Percentiles rank a stretch among this genome's conserved stretches.
Conservation (phyloP, 208 protist species). For the Trypanosoma platydactyli region DNA sequence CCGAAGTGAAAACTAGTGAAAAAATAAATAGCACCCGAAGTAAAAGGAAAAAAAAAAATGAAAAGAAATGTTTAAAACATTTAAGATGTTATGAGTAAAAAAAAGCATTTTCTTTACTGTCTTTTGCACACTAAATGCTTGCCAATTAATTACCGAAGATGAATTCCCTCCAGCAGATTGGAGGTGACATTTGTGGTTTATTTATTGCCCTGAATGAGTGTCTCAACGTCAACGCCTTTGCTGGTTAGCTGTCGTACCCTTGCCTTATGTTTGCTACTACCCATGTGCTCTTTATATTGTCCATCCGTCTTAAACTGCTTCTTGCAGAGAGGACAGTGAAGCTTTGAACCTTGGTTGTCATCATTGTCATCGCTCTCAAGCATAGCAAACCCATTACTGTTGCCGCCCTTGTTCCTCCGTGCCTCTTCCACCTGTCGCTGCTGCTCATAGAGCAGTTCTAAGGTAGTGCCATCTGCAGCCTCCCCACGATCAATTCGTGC, state of each 20-base stretch:
- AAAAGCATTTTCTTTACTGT: constrained; percentile 3
- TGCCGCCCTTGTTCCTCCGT: constrained; percentile 44
- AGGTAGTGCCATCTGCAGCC: constrained; percentile 60
- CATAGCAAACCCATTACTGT: constrained; percentile 74
- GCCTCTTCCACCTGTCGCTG: constrained; percentile 68
- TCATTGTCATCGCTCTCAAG: constrained; percentile 47
- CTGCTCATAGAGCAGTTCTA: constrained; percentile 89
- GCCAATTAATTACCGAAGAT: background rate
- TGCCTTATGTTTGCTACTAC: constrained; percentile 89
- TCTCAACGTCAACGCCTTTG: constrained; percentile 74
- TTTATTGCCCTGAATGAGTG: constrained; percentile 63
- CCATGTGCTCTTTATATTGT: constrained; percentile 87
- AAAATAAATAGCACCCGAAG: constrained; percentile 5
- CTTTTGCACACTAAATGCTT: constrained; percentile 12
- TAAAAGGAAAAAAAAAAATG: constrained; percentile 20
- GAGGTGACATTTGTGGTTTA: constrained; percentile 8
- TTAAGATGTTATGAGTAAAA: constrained; percentile 4
- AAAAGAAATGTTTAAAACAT: background rate
- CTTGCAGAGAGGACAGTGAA: constrained; percentile 86
- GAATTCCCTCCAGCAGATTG: constrained; percentile 1
- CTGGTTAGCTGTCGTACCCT: constrained; percentile 82
- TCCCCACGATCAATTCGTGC: constrained; percentile 73
- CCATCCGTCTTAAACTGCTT: constrained; percentile 83
- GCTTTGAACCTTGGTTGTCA: constrained; percentile 6
- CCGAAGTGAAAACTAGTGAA: constrained; percentile 3